These are phyloP conservation scores for Diatrype stigma DNA, from an alignment of 2,329 filamentous ascomycete genomes.

Conservation along the genomic window DNA sequence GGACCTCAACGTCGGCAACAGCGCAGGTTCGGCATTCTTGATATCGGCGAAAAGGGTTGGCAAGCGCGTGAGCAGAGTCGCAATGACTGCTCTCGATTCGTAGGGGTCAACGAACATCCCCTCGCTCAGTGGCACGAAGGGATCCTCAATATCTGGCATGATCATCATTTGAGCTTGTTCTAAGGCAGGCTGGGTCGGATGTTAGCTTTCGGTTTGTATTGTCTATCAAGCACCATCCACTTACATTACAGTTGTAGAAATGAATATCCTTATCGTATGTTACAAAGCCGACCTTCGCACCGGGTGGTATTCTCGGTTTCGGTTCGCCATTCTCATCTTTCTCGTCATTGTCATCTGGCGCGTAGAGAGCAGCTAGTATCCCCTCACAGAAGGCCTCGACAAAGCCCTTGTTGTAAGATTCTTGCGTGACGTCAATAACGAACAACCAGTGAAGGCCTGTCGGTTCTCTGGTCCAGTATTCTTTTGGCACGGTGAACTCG, in stretches of 20 bases:
- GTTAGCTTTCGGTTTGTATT: conserved; percentile 2
- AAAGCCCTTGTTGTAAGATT: conserved; percentile 86
- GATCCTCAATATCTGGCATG: conserved; percentile 95
- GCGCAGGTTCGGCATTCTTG: conserved; percentile 85
- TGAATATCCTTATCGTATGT: conserved; percentile 97
- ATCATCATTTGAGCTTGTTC: conserved; percentile 96
- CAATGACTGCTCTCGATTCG: conserved; percentile 79
- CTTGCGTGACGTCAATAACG: conserved; percentile 87
- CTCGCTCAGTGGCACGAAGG: conserved; percentile 87
- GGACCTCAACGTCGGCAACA: conserved; percentile 79
- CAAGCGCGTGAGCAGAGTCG: conserved; percentile 76
- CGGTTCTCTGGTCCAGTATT: conserved; percentile 96
- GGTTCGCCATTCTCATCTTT: conserved; percentile 50
- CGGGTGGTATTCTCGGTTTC: conserved; percentile 63
- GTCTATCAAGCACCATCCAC: conserved; percentile 30
- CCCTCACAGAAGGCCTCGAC: conserved; percentile 87
- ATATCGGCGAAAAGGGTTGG: conserved; percentile 82
- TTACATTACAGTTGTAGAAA: conserved; percentile 90
- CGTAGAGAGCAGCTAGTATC: conserved; percentile 80
- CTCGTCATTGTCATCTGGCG: conserved; percentile 52
- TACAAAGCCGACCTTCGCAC: conserved; percentile 87
- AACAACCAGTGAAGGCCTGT: conserved; percentile 86
- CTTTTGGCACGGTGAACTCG: conserved; percentile 94
- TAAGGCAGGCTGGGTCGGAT: conserved; percentile 55
- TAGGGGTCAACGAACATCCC: conserved; percentile 93